These are phyloP conservation scores for Lentinula lateritia DNA, from an alignment of 768 basidiomycete species.

Conservation along the genomic window DNA sequence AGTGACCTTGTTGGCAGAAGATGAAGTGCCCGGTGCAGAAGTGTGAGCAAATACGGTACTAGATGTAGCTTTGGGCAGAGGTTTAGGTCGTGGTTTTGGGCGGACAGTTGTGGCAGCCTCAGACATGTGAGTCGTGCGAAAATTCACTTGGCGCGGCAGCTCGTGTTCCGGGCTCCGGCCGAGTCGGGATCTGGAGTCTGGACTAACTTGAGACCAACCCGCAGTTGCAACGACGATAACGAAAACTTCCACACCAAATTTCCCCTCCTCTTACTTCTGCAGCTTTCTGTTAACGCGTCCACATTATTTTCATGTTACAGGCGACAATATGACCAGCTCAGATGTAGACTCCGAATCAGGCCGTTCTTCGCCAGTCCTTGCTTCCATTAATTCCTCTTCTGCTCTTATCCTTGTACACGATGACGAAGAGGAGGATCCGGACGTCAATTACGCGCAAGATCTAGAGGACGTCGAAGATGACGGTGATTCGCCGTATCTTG, in stretches of 20 bases:
- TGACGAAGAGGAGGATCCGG: conserved; percentile 30
- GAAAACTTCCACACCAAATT: too few relatives aligned
- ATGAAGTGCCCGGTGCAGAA: conserved; percentile 14
- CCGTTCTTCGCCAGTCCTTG: conserved; percentile 17
- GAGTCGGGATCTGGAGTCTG: neutral
- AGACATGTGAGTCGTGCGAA: conserved; percentile 3
- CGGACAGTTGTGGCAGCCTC: neutral
- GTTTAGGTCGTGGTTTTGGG: conserved; percentile 35
- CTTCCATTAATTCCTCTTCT: conserved; percentile 36
- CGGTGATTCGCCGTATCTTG: conserved; percentile 39
- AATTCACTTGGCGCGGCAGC: neutral
- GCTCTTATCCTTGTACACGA: conserved; percentile 61
- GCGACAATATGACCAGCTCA: neutral
- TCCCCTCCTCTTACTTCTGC: too few relatives aligned
- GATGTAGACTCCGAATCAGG: conserved; percentile 9
- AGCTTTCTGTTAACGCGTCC: neutral
- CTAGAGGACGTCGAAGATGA: conserved; percentile 35
- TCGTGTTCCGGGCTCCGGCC: neutral
- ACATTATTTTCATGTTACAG: neutral
- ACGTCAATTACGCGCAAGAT: conserved; percentile 15
- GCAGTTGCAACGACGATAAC: neutral
- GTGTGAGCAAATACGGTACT: conserved; percentile 9
- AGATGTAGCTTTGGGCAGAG: conserved; percentile 24
- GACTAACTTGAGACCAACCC: neutral
- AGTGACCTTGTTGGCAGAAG: conserved; percentile 13